Evolutionary conservation across 305 asterid genomes (phyloP), one percentile per base, ranked within the genome.

Genomic region (Nicotiana rustica): DNA sequence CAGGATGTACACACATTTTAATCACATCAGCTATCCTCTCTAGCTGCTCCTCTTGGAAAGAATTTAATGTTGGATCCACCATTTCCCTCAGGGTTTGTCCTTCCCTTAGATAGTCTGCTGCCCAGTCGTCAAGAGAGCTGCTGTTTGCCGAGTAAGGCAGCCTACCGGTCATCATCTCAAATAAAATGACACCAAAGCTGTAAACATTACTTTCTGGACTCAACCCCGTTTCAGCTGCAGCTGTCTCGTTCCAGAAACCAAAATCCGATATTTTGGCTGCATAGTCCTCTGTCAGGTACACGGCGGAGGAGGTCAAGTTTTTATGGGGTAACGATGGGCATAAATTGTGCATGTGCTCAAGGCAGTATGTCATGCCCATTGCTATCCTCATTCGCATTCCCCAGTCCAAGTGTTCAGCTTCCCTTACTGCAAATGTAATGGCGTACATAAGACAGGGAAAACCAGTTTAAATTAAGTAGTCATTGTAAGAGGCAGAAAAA

Each of bases 351-450:
- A 94, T 90, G 90, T 91, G 87, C 68, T 91, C 92, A 17, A 94
- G 95, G 91, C 98, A 96, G 85, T 96, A 96, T 4, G 96, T 90
- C 75, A 90, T 86, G 73, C 98, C 99, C 97, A 94, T 94, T 21
- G 89, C 89, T 67, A 93, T 89, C 80, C 99, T 89, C 92, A 94
- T 57, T 60, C 99, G 89, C 91, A 75, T 88, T 2, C 83, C 81
- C 98, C 98, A 96, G 81, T 91, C 92, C 85, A 96, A 89, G 90
- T 93, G 98, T 41, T 94, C 99, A 4, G 97, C 89, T 91, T 96
- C 98, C 90, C 84, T 93, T 83, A 93, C 98, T 95, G 91, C 86
- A 83, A 57, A 83, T 67, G 41, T 13, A 67, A 62, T n/a, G 13
- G 78, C 29, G 15, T 13, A 71, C 12, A 71, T 7, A 15, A 67